These are phyloP conservation scores for Psilocybe cyanescens DNA, from an alignment of 768 basidiomycete species.

Conservation along the genomic window DNA sequence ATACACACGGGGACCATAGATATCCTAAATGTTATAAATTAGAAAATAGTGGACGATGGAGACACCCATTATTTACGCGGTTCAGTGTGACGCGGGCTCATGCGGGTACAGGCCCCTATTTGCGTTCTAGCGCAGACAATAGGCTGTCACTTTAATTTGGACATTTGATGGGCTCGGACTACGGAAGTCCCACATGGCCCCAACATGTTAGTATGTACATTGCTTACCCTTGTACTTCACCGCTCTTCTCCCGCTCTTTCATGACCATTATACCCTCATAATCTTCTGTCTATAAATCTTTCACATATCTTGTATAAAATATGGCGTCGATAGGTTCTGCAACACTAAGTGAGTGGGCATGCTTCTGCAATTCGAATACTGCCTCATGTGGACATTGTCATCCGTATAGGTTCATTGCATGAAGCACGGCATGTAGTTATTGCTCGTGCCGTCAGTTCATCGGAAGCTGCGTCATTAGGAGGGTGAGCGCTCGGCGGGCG, in stretches of 20 bases:
- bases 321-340: background rate
- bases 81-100: too few species aligned
- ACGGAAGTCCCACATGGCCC: too few species aligned
- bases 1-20: background rate
- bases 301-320: background rate
- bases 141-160: too few species aligned
- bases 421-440: slow-evolving; percentile 15
- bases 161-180: too few species aligned
- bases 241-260: background rate
- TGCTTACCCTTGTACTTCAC: background rate
- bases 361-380: background rate
- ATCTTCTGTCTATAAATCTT: background rate
- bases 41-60: too few species aligned
- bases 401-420: background rate
- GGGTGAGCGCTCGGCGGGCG: slow-evolving; percentile 32
- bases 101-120: too few species aligned
- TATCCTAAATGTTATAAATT: background rate
- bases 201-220: background rate
- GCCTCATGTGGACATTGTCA: background rate
- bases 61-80: too few species aligned
- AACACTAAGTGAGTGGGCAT: background rate
- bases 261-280: background rate
- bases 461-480: slow-evolving; percentile 41
- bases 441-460: slow-evolving; percentile 34
- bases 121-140: too few species aligned